Conservation (phyloP, 2,329 filamentous ascomycete species). For the Sporothrix variecibatus region DNA sequence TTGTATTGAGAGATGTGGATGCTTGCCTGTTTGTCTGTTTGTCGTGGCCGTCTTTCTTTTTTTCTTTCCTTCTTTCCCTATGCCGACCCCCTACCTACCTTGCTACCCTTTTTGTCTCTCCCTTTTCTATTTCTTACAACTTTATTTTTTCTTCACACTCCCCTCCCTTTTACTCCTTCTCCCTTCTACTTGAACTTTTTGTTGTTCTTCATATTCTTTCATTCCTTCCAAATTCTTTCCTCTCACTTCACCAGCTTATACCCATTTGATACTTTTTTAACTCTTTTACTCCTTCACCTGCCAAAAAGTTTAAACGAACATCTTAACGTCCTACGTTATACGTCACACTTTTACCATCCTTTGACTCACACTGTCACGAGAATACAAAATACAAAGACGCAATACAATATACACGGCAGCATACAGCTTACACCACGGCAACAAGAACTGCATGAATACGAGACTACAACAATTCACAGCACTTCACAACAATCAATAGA, state of each 20-base stretch:
- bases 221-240: background rate
- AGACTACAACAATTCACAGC: background rate
- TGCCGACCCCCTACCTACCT: background rate
- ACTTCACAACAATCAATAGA: background rate
- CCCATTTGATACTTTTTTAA: background rate
- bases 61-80: background rate
- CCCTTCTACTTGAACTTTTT: background rate
- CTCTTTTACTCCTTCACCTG: background rate
- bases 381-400: background rate
- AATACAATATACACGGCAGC: background rate
- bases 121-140: background rate
- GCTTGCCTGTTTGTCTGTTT: background rate
- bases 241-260: background rate
- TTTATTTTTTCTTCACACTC: background rate
- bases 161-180: background rate
- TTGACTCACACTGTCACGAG: background rate
- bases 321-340: background rate
- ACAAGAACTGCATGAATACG: background rate
- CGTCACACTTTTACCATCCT: background rate
- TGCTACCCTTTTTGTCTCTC: constrained; percentile 7
- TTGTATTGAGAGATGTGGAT: background rate
- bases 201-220: background rate
- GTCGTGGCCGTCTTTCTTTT: background rate
- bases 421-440: background rate
- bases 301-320: background rate